Percentiles rank a stretch among this genome's conserved stretches.
These are phyloP conservation scores for Lojkania enalia DNA, from an alignment of 2,329 filamentous ascomycete species.

Conservation along the genomic window DNA sequence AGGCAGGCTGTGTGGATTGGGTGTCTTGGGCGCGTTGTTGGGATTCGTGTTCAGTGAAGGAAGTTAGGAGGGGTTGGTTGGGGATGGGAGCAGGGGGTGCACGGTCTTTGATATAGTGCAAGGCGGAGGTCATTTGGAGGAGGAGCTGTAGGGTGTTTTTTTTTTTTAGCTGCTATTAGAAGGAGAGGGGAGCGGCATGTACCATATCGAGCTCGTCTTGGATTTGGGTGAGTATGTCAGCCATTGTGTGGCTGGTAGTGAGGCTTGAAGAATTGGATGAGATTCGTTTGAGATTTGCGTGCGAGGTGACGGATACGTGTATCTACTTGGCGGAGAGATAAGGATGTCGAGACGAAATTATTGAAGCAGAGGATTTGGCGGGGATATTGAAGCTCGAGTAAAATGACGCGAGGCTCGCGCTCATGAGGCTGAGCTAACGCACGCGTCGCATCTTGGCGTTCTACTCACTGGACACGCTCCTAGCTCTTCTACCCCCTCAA, in stretches of 20 bases:
- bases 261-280: too few species aligned
- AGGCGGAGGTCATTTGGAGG: slow-evolving; percentile 52
- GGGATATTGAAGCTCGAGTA: too few species aligned
- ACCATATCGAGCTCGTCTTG: slow-evolving; percentile 86
- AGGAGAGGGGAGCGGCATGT: slow-evolving; percentile 19
- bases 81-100: slow-evolving; percentile 48
- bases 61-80: slow-evolving; percentile 46
- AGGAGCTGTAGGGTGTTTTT: slow-evolving; percentile 46
- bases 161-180: background rate
- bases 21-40: slow-evolving; percentile 23
- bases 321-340: too few species aligned
- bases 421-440: too few species aligned
- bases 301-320: too few species aligned
- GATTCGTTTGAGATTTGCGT: too few species aligned
- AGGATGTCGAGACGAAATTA: too few species aligned
- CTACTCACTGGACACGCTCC: too few species aligned
- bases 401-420: too few species aligned
- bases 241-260: slow-evolving; percentile 54
- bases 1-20: background rate
- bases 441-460: too few species aligned
- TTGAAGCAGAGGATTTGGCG: too few species aligned
- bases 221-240: slow-evolving; percentile 77
- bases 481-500: too few species aligned
- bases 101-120: slow-evolving; percentile 49
- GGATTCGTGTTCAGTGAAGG: slow-evolving; percentile 36